phyloP scores from a whole-genome alignment of 2,329 filamentous ascomycete genomes.

The Pseudogymnoascus sp. region DNA sequence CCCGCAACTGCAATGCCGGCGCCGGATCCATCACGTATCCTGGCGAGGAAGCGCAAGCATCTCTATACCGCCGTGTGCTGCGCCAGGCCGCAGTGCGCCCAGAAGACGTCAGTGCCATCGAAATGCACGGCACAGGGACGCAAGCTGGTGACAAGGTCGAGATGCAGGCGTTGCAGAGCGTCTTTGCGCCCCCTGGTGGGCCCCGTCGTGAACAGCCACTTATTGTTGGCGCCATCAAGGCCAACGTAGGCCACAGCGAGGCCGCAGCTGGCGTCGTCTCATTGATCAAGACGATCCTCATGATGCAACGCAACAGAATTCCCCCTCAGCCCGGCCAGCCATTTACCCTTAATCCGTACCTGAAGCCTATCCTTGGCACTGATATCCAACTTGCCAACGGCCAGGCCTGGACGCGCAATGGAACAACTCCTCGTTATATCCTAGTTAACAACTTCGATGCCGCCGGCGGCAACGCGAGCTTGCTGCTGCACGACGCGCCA shows the following conservation, averaged over 20 bases:
- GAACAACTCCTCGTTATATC: not conserved
- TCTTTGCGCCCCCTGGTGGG: slow-evolving; percentile 44
- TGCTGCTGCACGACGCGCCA: slow-evolving; percentile 22
- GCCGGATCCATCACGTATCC: slow-evolving; percentile 61
- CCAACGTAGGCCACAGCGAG: slow-evolving; percentile 13
- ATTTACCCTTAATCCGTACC: not conserved
- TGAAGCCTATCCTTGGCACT: not conserved
- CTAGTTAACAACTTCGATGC: slow-evolving; percentile 44
- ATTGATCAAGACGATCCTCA: slow-evolving; percentile 12
- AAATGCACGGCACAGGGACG: slow-evolving; percentile 83
- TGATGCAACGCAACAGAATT: not conserved
- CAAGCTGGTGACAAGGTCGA: slow-evolving; percentile 75
- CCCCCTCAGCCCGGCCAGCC: slow-evolving; percentile 3
- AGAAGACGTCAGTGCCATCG: slow-evolving; percentile 70
- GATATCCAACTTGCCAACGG: not conserved
- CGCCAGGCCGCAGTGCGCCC: slow-evolving; percentile 65
- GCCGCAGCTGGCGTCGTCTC: not conserved
- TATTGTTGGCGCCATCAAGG: slow-evolving; percentile 14
- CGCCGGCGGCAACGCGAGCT: slow-evolving; percentile 23
- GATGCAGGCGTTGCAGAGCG: slow-evolving; percentile 65
- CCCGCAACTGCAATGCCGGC: slow-evolving; percentile 73
- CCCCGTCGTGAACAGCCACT: not conserved
- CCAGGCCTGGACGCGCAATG: not conserved
- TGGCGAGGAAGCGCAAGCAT: slow-evolving; percentile 66
- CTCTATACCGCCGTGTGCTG: slow-evolving; percentile 62